Evolutionary conservation across 805 yeast species (phyloP).

Genomic region (Sugiyamaella americana): DNA sequence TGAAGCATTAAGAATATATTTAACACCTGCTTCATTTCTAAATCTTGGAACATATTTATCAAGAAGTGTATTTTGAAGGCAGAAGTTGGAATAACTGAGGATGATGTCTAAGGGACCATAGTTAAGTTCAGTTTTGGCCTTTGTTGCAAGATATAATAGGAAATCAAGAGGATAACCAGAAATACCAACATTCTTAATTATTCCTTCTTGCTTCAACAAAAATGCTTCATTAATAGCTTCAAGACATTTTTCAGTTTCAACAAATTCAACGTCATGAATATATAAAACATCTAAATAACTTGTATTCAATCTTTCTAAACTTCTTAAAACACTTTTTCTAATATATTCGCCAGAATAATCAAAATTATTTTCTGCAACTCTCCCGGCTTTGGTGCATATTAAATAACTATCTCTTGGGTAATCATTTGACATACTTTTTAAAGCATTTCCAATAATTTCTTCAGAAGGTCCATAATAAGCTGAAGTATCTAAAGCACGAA

Average conservation of each 20-base stretch:
- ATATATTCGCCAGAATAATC: constrained; percentile 65
- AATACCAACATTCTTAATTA: constrained; percentile 61
- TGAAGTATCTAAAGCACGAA: constrained; percentile 80
- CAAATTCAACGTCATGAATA: constrained; percentile 85
- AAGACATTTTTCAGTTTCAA: constrained; percentile 44
- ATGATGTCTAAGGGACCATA: constrained; percentile 63
- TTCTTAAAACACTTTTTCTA: constrained; percentile 55
- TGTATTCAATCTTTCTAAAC: constrained; percentile 60
- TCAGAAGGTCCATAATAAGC: constrained; percentile 94
- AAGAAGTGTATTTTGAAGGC: constrained; percentile 67
- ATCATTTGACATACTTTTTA: constrained; percentile 36
- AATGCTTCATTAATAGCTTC: constrained; percentile 60
- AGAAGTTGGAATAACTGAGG: constrained; percentile 73
- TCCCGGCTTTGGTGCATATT: constrained; percentile 82
- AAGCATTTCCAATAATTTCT: constrained; percentile 59
- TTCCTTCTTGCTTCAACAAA: constrained; percentile 55
- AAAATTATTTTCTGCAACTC: constrained; percentile 61
- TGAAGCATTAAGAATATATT: constrained; percentile 68
- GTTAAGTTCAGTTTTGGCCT: constrained; percentile 35
- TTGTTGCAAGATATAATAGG: constrained; percentile 46
- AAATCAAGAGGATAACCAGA: constrained; percentile 83
- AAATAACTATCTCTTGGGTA: constrained; percentile 56
- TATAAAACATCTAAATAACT: constrained; percentile 71
- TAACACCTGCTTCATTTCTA: constrained; percentile 44
- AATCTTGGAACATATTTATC: constrained; percentile 38